Evolutionary conservation across 2,329 filamentous ascomycete genomes (phyloP).

Genomic region (Pseudocercospora macadamiae): DNA sequence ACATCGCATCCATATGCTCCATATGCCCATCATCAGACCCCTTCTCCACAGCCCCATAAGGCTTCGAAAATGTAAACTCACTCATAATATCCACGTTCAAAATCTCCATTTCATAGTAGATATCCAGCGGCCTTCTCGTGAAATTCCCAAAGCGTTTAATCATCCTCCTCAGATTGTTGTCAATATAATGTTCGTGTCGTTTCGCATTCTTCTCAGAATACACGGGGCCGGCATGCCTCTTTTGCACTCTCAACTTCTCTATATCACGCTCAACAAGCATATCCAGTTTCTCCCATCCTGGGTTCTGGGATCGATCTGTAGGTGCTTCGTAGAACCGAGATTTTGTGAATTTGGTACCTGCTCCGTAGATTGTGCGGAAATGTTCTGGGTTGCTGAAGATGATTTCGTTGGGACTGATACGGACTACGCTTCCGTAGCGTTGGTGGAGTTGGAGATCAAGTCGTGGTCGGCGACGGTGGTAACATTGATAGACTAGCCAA

Average conservation of each 20-base stretch:
- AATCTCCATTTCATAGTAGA: slow-evolving; percentile 13
- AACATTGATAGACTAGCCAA: slow-evolving; percentile 2
- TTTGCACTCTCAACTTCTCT: slow-evolving; percentile 16
- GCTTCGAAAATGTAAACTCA: slow-evolving; percentile 9
- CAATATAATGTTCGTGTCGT: slow-evolving; percentile 10
- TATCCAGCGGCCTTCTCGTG: neutral
- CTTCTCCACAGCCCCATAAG: slow-evolving; percentile 12
- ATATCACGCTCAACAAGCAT: slow-evolving; percentile 15
- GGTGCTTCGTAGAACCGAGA: slow-evolving; percentile 44
- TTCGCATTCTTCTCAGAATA: slow-evolving; percentile 7
- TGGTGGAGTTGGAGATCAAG: slow-evolving; percentile 29
- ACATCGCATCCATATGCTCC: slow-evolving; percentile 13
- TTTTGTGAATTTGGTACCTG: slow-evolving; percentile 48
- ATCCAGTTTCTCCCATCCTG: slow-evolving; percentile 33
- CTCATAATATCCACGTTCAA: slow-evolving; percentile 16
- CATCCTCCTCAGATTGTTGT: slow-evolving; percentile 7
- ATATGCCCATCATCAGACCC: slow-evolving; percentile 15
- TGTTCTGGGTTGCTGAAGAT: slow-evolving; percentile 27
- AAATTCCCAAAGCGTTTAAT: neutral
- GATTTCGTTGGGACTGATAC: slow-evolving; percentile 37
- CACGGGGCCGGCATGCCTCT: slow-evolving; percentile 6
- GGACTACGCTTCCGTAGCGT: slow-evolving; percentile 36
- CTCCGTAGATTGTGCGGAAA: slow-evolving; percentile 40
- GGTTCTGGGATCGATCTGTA: slow-evolving; percentile 45
- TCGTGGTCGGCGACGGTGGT: neutral